Conservation (phyloP, 352 stramenopile species). For the Globisporangium uncinulatum region DNA sequence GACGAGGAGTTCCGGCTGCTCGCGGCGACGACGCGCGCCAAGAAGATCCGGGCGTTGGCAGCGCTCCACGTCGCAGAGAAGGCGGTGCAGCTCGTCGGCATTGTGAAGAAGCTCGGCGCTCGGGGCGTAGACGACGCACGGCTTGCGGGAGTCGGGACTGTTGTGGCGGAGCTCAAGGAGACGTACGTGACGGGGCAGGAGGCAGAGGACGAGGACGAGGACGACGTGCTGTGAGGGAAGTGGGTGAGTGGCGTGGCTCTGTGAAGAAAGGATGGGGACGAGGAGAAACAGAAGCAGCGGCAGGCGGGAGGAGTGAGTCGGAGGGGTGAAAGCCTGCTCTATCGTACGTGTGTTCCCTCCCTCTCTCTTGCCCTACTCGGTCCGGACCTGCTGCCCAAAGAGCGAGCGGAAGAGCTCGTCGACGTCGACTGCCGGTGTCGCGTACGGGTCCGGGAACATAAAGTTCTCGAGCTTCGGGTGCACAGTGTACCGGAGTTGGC, state of each 20-base stretch:
- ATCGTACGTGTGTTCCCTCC: slow-evolving; percentile 14
- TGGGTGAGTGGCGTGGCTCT: too few species aligned
- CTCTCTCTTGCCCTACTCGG: slow-evolving; percentile 13
- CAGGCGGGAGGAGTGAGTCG: not conserved
- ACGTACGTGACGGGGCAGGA: slow-evolving; percentile 52
- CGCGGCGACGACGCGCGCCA: slow-evolving; percentile 57
- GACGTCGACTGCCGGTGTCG: slow-evolving; percentile 69
- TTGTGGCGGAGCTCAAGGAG: slow-evolving; percentile 43
- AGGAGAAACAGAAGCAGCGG: not conserved
- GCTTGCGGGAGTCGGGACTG: slow-evolving; percentile 35
- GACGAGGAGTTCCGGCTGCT: slow-evolving; percentile 74
- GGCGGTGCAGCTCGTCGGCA: slow-evolving; percentile 63
- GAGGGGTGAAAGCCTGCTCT: slow-evolving; percentile 1
- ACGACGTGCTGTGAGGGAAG: slow-evolving; percentile 62
- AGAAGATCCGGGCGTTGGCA: slow-evolving; percentile 72
- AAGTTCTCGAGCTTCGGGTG: slow-evolving; percentile 89
- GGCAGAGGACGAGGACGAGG: slow-evolving; percentile 73
- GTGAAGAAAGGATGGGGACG: too few species aligned
- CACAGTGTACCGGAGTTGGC: slow-evolving; percentile 76
- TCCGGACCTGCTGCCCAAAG: slow-evolving; percentile 40
- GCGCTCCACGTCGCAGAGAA: slow-evolving; percentile 74
- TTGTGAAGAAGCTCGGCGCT: slow-evolving; percentile 81
- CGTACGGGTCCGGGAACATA: slow-evolving; percentile 85
- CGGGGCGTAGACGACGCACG: slow-evolving; percentile 46
- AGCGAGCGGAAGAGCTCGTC: slow-evolving; percentile 83